These are phyloP conservation scores for Leishmania gerbilli DNA, from an alignment of 208 protist species.

Conservation along the genomic window DNA sequence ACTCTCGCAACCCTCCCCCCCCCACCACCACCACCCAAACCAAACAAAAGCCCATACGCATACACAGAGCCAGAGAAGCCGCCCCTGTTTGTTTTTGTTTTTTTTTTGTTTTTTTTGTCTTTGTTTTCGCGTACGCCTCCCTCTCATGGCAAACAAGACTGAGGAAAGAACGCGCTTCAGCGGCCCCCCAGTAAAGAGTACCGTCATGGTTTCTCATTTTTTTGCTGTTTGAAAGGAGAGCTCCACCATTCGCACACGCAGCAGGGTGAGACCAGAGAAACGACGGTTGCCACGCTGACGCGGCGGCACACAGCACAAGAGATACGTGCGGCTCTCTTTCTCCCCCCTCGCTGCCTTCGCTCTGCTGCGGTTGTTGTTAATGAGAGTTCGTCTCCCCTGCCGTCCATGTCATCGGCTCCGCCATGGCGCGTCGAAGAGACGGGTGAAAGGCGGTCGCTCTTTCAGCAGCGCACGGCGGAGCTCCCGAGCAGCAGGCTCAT, in stretches of 20 bases:
- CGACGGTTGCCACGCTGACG: background rate
- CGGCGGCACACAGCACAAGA: background rate
- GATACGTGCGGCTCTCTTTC: background rate
- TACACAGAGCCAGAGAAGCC: too few relatives aligned
- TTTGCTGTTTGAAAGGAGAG: background rate
- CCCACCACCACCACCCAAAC: too few relatives aligned
- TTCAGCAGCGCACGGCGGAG: background rate
- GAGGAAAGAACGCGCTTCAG: too few relatives aligned
- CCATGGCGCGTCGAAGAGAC: background rate
- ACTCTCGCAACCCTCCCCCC: too few relatives aligned
- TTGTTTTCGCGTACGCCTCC: too few relatives aligned
- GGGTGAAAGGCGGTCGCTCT: too few relatives aligned
- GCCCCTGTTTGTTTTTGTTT: too few relatives aligned
- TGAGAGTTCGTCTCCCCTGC: background rate
- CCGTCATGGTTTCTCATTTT: background rate
- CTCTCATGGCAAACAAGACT: too few relatives aligned
- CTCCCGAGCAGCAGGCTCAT: constrained; percentile 39
- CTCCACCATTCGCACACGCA: background rate
- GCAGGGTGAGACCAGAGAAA: background rate
- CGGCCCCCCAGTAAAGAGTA: background rate
- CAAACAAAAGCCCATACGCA: too few relatives aligned
- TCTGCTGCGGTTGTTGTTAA: too few relatives aligned
- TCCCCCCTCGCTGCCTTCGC: too few relatives aligned
- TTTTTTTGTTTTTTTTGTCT: too few relatives aligned
- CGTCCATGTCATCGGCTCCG: background rate